Conservation (phyloP, 192 early-diverging fungal species). For the Haplosporangium gracile region DNA sequence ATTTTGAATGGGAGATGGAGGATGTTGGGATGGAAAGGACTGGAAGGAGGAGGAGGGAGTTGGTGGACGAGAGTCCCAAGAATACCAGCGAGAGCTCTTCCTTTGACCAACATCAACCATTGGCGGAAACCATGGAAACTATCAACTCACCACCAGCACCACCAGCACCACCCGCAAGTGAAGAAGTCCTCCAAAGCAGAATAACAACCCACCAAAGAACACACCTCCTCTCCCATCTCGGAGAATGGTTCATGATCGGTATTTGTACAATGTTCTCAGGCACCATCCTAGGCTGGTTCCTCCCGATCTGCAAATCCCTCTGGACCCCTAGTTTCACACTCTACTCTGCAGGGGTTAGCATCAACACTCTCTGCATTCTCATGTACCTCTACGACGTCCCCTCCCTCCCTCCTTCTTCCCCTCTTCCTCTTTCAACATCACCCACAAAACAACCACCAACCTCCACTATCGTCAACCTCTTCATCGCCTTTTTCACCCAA, state of each 20-base stretch:
- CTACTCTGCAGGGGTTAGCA: slow-evolving; percentile 47
- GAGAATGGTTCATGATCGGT: slow-evolving; percentile 34
- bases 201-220: not conserved
- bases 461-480: not conserved
- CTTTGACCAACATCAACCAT: not conserved
- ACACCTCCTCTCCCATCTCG: slow-evolving; percentile 19
- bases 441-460: not conserved
- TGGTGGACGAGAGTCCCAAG: slow-evolving; percentile 1
- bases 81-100: not conserved
- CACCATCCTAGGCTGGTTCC: slow-evolving; percentile 22
- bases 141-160: not conserved
- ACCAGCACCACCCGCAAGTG: not conserved
- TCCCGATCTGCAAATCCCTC: slow-evolving; percentile 67
- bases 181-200: not conserved
- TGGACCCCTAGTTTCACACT: slow-evolving; percentile 68
- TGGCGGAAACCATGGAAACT: not conserved
- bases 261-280: slow-evolving; percentile 21
- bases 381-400: slow-evolving; percentile 56
- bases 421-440: not conserved
- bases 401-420: not conserved
- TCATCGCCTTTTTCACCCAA: not conserved
- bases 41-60: not conserved
- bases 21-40: not conserved
- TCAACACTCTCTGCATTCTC: slow-evolving; percentile 25
- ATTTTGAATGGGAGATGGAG: not conserved